These are phyloP conservation scores for Aspergillus biplanus DNA, from an alignment of 495 filamentous ascomycete species.

Conservation along the genomic window DNA sequence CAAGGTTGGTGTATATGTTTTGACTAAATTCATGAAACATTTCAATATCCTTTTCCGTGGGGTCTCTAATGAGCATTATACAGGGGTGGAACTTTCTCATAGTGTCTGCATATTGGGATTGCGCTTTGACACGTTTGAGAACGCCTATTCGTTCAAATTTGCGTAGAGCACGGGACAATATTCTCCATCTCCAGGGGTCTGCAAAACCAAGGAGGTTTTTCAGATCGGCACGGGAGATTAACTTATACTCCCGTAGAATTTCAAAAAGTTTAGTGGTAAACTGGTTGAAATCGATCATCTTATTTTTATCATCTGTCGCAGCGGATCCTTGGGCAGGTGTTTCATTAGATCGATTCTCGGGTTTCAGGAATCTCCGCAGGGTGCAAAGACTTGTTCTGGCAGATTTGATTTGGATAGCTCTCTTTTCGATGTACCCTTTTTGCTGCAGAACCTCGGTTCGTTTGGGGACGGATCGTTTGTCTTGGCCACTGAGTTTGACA, in stretches of 20 bases:
- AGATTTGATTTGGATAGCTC: slow-evolving; percentile 63
- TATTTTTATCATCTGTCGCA: slow-evolving; percentile 4
- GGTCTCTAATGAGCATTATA: slow-evolving; percentile 75
- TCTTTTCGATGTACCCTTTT: slow-evolving; percentile 87
- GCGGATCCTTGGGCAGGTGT: slow-evolving; percentile 16
- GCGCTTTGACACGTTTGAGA: slow-evolving; percentile 68
- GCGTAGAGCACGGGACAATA: slow-evolving; percentile 67
- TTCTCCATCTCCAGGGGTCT: slow-evolving; percentile 66
- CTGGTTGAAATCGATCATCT: slow-evolving; percentile 46
- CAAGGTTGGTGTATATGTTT: slow-evolving; percentile 34
- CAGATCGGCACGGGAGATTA: slow-evolving; percentile 63
- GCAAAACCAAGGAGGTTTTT: slow-evolving; percentile 62
- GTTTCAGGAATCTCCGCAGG: slow-evolving; percentile 60
- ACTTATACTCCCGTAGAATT: slow-evolving; percentile 47
- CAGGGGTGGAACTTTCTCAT: slow-evolving; percentile 53
- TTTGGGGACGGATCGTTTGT: slow-evolving; percentile 84
- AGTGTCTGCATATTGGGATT: slow-evolving; percentile 44
- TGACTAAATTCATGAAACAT: slow-evolving; percentile 52
- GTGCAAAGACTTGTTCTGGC: slow-evolving; percentile 70
- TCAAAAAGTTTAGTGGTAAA: slow-evolving; percentile 51
- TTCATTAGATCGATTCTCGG: slow-evolving; percentile 17
- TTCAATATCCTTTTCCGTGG: slow-evolving; percentile 64
- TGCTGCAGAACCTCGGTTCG: slow-evolving; percentile 73
- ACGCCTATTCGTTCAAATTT: slow-evolving; percentile 71
- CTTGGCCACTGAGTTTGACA: slow-evolving; percentile 75